phyloP scores from a whole-genome alignment of 2,329 filamentous ascomycete genomes.

The Sclerotinia borealis region DNA sequence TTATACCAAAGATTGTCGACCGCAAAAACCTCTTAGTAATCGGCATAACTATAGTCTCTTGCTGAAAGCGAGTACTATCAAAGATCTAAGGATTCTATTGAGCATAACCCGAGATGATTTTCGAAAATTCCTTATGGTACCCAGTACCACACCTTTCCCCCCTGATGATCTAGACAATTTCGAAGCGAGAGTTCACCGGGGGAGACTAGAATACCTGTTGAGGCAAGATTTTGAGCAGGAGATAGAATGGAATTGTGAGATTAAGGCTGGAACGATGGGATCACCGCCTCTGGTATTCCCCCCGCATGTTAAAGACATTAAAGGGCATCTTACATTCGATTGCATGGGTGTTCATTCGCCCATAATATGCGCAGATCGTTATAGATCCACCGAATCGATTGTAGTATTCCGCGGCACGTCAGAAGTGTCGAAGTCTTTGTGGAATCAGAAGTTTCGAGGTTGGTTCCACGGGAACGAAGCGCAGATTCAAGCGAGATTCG shows the following conservation, averaged over 20 bases:
- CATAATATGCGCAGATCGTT: not conserved
- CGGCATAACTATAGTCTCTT: not conserved
- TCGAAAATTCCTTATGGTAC: not conserved
- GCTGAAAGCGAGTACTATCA: not conserved
- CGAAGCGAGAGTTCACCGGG: not conserved
- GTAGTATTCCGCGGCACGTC: not conserved
- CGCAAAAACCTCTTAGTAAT: not conserved
- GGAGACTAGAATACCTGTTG: not conserved
- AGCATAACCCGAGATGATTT: not conserved
- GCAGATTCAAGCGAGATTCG: not conserved
- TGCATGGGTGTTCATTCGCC: constrained; percentile 1
- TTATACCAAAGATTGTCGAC: not conserved
- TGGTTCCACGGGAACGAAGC: not conserved
- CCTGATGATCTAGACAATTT: not conserved
- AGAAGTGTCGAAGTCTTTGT: not conserved
- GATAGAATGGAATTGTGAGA: not conserved
- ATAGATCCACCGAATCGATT: not conserved
- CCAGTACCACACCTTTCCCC: not conserved
- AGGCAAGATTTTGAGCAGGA: not conserved
- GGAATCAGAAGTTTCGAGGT: not conserved
- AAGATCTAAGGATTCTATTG: not conserved
- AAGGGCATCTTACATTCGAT: not conserved
- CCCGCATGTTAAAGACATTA: not conserved
- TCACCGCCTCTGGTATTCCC: not conserved
- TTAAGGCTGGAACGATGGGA: not conserved